Base-by-base conservation (phyloP, 805 yeast genomes). In the Maudiozyma barnettii region DNA sequence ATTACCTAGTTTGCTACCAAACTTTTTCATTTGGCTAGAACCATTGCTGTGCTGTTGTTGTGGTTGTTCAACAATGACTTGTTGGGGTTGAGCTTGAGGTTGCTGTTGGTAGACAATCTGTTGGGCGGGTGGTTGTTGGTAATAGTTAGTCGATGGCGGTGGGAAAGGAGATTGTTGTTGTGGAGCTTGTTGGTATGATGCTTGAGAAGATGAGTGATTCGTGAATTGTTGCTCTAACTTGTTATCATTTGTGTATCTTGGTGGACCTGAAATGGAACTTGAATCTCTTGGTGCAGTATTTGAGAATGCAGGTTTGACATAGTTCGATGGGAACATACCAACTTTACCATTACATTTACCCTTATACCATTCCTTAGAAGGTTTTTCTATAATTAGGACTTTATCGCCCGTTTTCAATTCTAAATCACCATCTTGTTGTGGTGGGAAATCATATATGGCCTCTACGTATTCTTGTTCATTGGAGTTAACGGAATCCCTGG, bases 241-340 rank as follows among this genome's bases (percentile, higher is more conserved):
- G 16, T 36, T 43, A 18, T 36, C 31, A 21, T 38, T 21, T 13
- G 20, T 23, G 13, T 53, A 48, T 41, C 44, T 51, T 44, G 66
- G 60, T 38, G 64, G 59, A 5, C 45, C 50, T 19, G 46, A 45
- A 10, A 54, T 13, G 3, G 39, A 16, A 5, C 30, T 30, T 5
- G 23, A 13, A 33, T 33, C 36, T 18, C 43, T 33, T 16, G 23
- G 33, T 6, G 61, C n/a, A 9, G 29, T 21, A 16, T 50, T 62
- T n/a, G 56, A 56, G 26, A 55, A 59, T 8, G 58, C 55, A 1
- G 65, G 55, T 48, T 73, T 74, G 44, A 89, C 95, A 60, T 93
- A 91, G 63, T 87, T 87, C 1, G 91, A 70, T 8, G 99, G 99
- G 70, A 93, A 90, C 60, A 90, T 81, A 39, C 98, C 99, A 7